Evolutionary conservation across 306 rosid species (phyloP).

Genomic region (Hippophae rhamnoides): DNA sequence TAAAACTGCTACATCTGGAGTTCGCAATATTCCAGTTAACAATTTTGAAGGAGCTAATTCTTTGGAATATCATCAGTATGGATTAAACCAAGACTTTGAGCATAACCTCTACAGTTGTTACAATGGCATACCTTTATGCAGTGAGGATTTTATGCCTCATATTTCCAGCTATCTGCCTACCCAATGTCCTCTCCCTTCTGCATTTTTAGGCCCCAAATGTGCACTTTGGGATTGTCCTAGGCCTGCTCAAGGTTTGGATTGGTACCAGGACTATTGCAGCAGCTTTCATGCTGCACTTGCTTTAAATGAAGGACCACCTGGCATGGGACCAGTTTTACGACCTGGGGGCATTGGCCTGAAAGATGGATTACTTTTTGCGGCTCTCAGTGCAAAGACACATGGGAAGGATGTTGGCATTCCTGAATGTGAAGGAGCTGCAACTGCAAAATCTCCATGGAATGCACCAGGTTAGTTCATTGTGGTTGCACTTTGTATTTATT

Average conservation of each 20-base stretch:
- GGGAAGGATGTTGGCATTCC: constrained; percentile 96
- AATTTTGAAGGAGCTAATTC: constrained; percentile 53
- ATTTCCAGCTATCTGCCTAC: constrained; percentile 71
- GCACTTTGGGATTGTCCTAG: constrained; percentile 99
- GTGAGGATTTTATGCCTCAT: constrained; percentile 54
- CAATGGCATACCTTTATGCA: constrained; percentile 39
- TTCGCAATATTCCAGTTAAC: constrained; percentile 38
- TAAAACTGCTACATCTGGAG: constrained; percentile 56
- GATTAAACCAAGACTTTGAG: constrained; percentile 48
- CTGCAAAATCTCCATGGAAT: constrained; percentile 98
- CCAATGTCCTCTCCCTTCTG: constrained; percentile 87
- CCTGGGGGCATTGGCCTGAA: constrained; percentile 94
- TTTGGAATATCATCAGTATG: constrained; percentile 67
- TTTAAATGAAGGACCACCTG: constrained; percentile 94
- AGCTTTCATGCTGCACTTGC: constrained; percentile 88
- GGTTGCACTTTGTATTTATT: constrained; percentile 7
- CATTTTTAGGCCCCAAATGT: constrained; percentile 93
- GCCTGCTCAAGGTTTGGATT: constrained; percentile 84
- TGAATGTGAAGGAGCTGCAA: constrained; percentile 98
- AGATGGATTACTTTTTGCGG: constrained; percentile 80
- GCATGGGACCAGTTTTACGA: constrained; percentile 88
- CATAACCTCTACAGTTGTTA: constrained; percentile 45
- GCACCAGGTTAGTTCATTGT: constrained; percentile 66
- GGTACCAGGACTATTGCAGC: constrained; percentile 93
- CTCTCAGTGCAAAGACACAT: constrained; percentile 81